These are phyloP conservation scores for Raphanus raphanistrum DNA, from an alignment of 345 rosid species.

Conservation along the genomic window DNA sequence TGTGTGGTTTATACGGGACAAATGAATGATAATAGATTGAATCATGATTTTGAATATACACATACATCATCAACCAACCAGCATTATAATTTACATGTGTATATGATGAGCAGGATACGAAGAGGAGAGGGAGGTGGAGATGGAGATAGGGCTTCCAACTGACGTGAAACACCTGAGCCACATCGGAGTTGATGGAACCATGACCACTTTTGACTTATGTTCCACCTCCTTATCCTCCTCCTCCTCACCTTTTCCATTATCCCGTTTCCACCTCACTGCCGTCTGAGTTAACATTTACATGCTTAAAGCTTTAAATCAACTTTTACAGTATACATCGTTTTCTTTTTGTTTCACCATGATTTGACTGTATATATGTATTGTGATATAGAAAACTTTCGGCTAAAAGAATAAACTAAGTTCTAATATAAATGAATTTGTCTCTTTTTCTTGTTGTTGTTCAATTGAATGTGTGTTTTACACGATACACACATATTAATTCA, in stretches of 20 bases:
- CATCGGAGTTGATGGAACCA: conserved; percentile 68
- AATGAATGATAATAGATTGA: too few species aligned
- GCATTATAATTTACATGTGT: neutral
- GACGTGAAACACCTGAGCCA: conserved; percentile 87
- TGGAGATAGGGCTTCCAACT: conserved; percentile 75
- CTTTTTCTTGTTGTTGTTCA: too few species aligned
- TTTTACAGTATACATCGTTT: neutral
- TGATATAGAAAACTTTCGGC: too few species aligned
- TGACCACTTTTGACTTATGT: conserved; percentile 31
- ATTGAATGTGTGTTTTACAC: too few species aligned
- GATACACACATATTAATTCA: too few species aligned
- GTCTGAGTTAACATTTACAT: neutral
- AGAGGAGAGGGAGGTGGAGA: conserved; percentile 53
- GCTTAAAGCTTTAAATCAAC: neutral
- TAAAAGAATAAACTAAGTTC: too few species aligned
- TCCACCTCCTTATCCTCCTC: neutral
- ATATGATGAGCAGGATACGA: conserved; percentile 47
- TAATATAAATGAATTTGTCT: too few species aligned
- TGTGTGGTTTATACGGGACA: too few species aligned
- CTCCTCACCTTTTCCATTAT: conserved; percentile 25
- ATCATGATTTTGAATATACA: neutral
- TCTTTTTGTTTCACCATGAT: neutral
- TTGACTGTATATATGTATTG: too few species aligned
- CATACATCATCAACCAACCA: neutral
- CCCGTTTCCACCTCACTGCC: conserved; percentile 27